phyloP scores from a whole-genome alignment of 352 stramenopile genomes.

The Thalassiosira livingstoniorum region DNA sequence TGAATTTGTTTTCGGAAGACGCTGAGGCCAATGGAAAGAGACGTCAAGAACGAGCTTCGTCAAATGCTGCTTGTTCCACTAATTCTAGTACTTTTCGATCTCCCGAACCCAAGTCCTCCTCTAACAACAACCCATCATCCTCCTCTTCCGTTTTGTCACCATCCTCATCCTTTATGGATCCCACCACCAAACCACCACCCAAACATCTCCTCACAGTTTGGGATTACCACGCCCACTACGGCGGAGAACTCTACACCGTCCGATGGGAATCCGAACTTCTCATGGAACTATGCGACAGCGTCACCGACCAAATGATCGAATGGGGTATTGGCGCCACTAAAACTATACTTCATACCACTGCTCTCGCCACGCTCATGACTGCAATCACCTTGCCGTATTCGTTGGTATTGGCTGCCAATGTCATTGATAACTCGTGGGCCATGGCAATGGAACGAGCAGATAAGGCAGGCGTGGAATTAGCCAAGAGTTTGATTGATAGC shows the following conservation, averaged over 20 bases:
- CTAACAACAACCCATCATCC: constrained; percentile 3
- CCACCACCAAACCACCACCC: constrained; percentile 32
- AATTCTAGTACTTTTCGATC: constrained; percentile 38
- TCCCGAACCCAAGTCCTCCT: constrained; percentile 11
- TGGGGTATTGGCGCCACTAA: constrained; percentile 60
- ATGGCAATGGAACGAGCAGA: constrained; percentile 74
- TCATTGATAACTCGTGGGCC: constrained; percentile 81
- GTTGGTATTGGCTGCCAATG: constrained; percentile 68
- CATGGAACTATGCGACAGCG: constrained; percentile 74
- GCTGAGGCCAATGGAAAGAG: constrained; percentile 39
- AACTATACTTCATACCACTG: constrained; percentile 77
- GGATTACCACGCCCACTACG: constrained; percentile 76
- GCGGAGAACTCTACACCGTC: constrained; percentile 78
- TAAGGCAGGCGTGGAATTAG: constrained; percentile 57
- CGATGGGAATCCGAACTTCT: constrained; percentile 76
- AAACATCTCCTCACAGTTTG: constrained; percentile 71
- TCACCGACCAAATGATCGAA: constrained; percentile 65
- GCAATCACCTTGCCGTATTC: constrained; percentile 74
- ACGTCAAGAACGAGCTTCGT: no score
- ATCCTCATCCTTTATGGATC: not conserved
- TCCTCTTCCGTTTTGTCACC: not conserved
- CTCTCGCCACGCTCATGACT: constrained; percentile 72
- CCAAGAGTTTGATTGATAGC: constrained; percentile 62
- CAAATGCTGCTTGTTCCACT: no score
- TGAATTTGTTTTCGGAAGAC: constrained; percentile 53